Evolutionary conservation across 1,139 yeast genomes (phyloP).

Genomic region (Yamadazyma triangularis): DNA sequence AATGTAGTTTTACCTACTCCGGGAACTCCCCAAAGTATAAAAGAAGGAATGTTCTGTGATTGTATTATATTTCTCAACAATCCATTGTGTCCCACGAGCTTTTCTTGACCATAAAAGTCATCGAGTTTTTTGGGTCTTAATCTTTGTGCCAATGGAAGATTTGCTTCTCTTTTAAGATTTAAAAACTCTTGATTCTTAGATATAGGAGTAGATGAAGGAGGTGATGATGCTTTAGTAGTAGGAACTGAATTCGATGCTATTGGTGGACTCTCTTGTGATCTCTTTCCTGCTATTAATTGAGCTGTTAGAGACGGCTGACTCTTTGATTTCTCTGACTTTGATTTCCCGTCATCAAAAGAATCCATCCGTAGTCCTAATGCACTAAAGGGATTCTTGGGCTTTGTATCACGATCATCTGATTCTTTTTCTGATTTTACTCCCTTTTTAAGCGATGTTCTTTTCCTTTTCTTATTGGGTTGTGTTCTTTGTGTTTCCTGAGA

Average conservation of each 20-base stretch:
- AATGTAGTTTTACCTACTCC: slow-evolving; percentile 93
- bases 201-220: slow-evolving; percentile 10
- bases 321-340: slow-evolving; percentile 16
- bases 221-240: slow-evolving; percentile 5
- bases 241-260: too few relatives aligned
- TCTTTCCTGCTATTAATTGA: slow-evolving; percentile 28
- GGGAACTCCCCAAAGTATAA: slow-evolving; percentile 94
- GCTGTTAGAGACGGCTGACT: slow-evolving; percentile 28
- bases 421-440: too few relatives aligned
- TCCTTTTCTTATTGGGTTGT: slow-evolving; percentile 1
- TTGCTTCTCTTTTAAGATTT: slow-evolving; percentile 41
- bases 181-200: slow-evolving; percentile 12
- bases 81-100: slow-evolving; percentile 72
- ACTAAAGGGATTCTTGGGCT: slow-evolving; percentile 18
- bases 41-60: slow-evolving; percentile 66
- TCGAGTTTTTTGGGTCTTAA: slow-evolving; percentile 70
- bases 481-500: slow-evolving; percentile 2
- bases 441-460: slow-evolving; percentile 4
- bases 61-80: slow-evolving; percentile 64
- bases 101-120: slow-evolving; percentile 85
- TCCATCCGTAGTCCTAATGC: slow-evolving; percentile 29
- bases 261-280: slow-evolving; percentile 13
- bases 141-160: slow-evolving; percentile 80
- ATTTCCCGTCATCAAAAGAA: slow-evolving; percentile 15
- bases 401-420: too few relatives aligned